phyloP scores from a whole-genome alignment of 2,329 filamentous ascomycete species.

The Xylaria arbuscula region DNA sequence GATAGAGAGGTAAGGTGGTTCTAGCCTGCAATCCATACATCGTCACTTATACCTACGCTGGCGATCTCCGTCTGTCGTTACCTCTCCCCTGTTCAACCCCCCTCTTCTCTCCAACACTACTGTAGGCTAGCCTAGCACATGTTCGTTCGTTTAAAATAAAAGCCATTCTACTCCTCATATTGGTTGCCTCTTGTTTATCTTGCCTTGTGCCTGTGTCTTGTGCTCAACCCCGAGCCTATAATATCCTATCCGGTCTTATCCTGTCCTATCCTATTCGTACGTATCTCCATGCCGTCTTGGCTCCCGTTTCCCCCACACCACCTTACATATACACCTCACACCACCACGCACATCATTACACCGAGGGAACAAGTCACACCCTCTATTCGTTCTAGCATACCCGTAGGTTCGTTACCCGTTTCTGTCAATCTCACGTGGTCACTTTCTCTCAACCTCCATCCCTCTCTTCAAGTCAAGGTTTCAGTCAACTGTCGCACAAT shows the following conservation, averaged over 20 bases:
- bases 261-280: constrained; percentile 5
- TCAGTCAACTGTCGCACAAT: background rate
- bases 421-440: constrained; percentile 45
- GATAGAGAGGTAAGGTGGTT: background rate
- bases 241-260: constrained; percentile 15
- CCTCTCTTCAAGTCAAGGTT: background rate
- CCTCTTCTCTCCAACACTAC: background rate
- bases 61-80: constrained; percentile 3
- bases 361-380: constrained; percentile 31
- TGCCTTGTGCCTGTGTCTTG: constrained; percentile 12
- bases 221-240: constrained; percentile 16
- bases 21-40: constrained; percentile 10
- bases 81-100: background rate
- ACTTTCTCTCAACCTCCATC: constrained; percentile 21
- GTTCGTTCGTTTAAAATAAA: constrained; percentile 3
- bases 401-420: constrained; percentile 13
- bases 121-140: constrained; percentile 12
- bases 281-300: background rate
- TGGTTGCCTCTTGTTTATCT: constrained; percentile 33
- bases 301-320: background rate
- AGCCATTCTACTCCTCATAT: constrained; percentile 12
- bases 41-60: constrained; percentile 10
- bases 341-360: constrained; percentile 28
- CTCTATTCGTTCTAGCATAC: constrained; percentile 20
- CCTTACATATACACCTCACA: constrained; percentile 9